A percentile compares a stretch with the other conserved stretches of the same genome.
phyloP scores from a whole-genome alignment of 345 rosid genomes.

The Camelina hispida region DNA sequence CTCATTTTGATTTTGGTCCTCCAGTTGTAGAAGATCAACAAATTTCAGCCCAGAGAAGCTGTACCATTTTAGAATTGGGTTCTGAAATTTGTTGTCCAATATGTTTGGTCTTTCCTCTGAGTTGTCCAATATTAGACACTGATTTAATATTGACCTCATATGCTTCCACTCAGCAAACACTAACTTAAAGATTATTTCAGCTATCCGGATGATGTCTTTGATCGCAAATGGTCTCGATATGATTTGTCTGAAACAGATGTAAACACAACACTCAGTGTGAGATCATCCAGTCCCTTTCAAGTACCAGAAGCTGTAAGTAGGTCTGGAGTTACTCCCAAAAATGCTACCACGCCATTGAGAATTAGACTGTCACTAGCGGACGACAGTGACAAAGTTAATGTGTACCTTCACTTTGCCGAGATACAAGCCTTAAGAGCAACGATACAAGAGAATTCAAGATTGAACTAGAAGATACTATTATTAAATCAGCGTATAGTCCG shows the following conservation, averaged over 20 bases:
- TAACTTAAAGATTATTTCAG: neutral
- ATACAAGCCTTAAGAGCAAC: neutral
- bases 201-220: slow-evolving; percentile 17
- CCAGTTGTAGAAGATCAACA: too few relatives aligned
- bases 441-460: slow-evolving; percentile 16
- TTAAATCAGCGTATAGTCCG: slow-evolving; percentile 6
- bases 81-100: too few relatives aligned
- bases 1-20: too few relatives aligned
- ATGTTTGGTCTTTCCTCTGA: too few relatives aligned
- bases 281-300: neutral
- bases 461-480: neutral
- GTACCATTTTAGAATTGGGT: too few relatives aligned
- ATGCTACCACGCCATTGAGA: neutral
- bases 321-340: neutral
- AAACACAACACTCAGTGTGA: slow-evolving; percentile 9
- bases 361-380: neutral
- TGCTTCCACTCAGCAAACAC: too few relatives aligned
- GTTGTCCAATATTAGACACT: too few relatives aligned
- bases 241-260: neutral
- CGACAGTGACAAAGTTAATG: neutral
- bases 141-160: too few relatives aligned
- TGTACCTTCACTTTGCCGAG: slow-evolving; percentile 26
- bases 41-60: too few relatives aligned
- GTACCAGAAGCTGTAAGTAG: slow-evolving; percentile 37
- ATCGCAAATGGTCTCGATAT: slow-evolving; percentile 15